These are phyloP conservation scores for Fusarium clavum DNA, from an alignment of 2,329 filamentous ascomycete species.

Conservation along the genomic window DNA sequence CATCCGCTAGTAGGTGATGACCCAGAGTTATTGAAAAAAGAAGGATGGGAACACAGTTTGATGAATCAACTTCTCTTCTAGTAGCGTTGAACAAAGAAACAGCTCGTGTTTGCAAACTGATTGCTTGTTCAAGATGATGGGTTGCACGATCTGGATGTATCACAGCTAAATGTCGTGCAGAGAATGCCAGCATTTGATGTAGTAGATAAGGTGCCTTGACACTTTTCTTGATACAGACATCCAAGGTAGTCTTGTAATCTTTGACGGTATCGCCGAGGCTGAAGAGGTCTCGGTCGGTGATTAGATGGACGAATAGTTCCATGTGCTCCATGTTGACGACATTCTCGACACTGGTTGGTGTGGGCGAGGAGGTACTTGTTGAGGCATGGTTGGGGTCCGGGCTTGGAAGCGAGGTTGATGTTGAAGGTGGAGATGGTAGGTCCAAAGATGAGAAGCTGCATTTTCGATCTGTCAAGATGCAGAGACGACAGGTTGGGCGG, in stretches of 20 bases:
- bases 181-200: constrained; percentile 29
- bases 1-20: constrained; percentile 27
- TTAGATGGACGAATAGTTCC: constrained; percentile 18
- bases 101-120: constrained; percentile 18
- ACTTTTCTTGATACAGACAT: background rate
- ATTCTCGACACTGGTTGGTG: background rate
- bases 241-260: background rate
- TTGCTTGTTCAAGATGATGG: background rate
- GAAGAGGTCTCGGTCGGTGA: background rate
- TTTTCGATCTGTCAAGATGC: constrained; percentile 5
- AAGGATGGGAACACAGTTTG: constrained; percentile 27
- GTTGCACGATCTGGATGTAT: background rate
- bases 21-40: constrained; percentile 26
- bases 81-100: constrained; percentile 27
- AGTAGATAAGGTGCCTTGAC: constrained; percentile 25
- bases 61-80: background rate
- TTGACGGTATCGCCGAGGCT: constrained; percentile 2
- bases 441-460: constrained; percentile 14
- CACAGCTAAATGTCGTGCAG: constrained; percentile 22
- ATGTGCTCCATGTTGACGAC: constrained; percentile 20
- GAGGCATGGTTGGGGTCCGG: background rate
- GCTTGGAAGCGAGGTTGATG: background rate
- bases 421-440: background rate
- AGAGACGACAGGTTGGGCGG: constrained; percentile 28
- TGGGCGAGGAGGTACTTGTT: fast-evolving